Evolutionary conservation across 306 rosid species (phyloP).

Genomic region (Citrullus mucosospermus): DNA sequence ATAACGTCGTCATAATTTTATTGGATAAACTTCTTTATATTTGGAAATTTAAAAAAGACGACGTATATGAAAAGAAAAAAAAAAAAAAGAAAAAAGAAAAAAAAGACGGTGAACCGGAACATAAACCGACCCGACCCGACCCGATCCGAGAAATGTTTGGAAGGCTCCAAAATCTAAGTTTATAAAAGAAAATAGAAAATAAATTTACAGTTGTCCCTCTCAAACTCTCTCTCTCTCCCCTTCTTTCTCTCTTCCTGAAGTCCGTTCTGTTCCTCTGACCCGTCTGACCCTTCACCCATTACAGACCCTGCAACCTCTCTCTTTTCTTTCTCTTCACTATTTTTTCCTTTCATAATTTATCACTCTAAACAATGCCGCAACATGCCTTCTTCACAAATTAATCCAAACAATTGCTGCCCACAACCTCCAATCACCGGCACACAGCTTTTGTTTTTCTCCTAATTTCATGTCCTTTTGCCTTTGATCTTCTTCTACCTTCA

Average conservation of each 20-base stretch:
- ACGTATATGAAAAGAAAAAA: not conserved
- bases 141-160: not conserved
- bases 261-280: constrained; percentile 9
- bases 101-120: not conserved
- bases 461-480: not conserved
- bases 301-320: constrained; percentile 7
- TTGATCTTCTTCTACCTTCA: not conserved
- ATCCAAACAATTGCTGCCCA: not conserved
- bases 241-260: constrained; percentile 4
- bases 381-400: not conserved
- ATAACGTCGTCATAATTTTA: not conserved
- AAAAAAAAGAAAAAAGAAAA: not conserved
- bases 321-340: not conserved
- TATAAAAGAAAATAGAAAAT: not conserved
- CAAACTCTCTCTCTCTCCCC: not conserved
- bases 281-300: constrained; percentile 6
- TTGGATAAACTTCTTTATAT: not conserved
- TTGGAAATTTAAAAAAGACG: not conserved
- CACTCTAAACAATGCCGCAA: not conserved
- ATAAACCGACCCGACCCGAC: not conserved
- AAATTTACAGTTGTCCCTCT: constrained; percentile 3
- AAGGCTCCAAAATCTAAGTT: not conserved
- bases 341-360: not conserved
- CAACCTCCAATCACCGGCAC: not conserved
- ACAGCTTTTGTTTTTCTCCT: not conserved